phyloP scores from a whole-genome alignment of 768 basidiomycete species.

The Boletus fagicola region DNA sequence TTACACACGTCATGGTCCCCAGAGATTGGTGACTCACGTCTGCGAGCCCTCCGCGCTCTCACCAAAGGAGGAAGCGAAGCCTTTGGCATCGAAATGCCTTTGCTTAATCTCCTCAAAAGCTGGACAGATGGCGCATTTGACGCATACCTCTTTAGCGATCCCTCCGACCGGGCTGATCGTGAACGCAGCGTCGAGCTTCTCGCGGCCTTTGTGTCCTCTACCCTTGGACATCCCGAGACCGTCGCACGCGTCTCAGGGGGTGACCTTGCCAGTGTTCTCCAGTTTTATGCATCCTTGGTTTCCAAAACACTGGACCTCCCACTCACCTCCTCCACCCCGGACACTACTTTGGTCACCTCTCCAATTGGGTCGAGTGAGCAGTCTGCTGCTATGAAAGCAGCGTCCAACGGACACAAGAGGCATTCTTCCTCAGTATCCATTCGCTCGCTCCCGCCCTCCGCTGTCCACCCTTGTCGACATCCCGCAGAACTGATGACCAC shows the following conservation, averaged over 20 bases:
- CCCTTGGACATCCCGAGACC: slow-evolving; percentile 51
- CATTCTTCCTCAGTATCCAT: slow-evolving; percentile 62
- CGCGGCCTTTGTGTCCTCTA: slow-evolving; percentile 52
- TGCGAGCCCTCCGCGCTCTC: slow-evolving; percentile 65
- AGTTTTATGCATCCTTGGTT: slow-evolving; percentile 60
- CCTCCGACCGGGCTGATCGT: slow-evolving; percentile 50
- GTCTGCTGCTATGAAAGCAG: slow-evolving; percentile 20
- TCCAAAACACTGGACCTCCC: slow-evolving; percentile 48
- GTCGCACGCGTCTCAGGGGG: slow-evolving; percentile 60
- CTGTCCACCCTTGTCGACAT: slow-evolving; percentile 37
- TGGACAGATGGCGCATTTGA: slow-evolving; percentile 72
- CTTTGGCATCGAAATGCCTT: slow-evolving; percentile 58
- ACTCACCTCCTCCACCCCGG: slow-evolving; percentile 14
- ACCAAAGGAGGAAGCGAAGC: slow-evolving; percentile 60
- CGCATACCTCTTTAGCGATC: slow-evolving; percentile 37
- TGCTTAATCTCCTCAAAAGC: slow-evolving; percentile 54
- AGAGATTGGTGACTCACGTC: slow-evolving; percentile 72
- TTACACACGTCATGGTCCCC: slow-evolving; percentile 51
- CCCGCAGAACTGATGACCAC: slow-evolving; percentile 63
- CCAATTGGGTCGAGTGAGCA: slow-evolving; percentile 33
- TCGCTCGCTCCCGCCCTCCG: slow-evolving; percentile 38
- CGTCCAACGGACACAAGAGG: slow-evolving; percentile 47
- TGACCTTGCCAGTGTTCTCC: slow-evolving; percentile 52
- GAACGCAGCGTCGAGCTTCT: slow-evolving; percentile 64
- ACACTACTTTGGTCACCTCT: slow-evolving; percentile 24